Evolutionary conservation across 202 grass and related monocot genomes (phyloP).

Genomic region (Miscanthus sacchariflorus): DNA sequence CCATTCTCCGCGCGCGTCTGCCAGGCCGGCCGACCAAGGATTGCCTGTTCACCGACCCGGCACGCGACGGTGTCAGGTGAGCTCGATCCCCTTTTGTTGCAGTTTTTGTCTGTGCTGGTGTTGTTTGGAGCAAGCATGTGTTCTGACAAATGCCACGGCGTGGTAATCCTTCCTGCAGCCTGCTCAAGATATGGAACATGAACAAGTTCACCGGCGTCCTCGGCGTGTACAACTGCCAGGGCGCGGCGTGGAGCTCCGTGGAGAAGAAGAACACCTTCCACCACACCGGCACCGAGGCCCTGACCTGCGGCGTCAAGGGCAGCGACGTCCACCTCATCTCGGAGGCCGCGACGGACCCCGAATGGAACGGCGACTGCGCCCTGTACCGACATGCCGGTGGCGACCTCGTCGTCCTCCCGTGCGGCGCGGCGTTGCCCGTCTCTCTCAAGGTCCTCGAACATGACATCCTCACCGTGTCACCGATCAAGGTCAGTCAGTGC

Average conservation of each 20-base stretch:
- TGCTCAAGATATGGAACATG: constrained; percentile 99
- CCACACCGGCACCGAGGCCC: constrained; percentile 52
- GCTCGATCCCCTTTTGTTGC: neutral
- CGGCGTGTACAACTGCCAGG: constrained; percentile 97
- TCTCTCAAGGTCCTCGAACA: constrained; percentile 88
- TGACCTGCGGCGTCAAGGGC: constrained; percentile 58
- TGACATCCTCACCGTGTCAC: constrained; percentile 73
- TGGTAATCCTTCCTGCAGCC: constrained; percentile 43
- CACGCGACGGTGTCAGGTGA: constrained; percentile 82
- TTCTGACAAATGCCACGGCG: neutral
- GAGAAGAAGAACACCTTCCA: constrained; percentile 97
- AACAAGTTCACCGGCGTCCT: constrained; percentile 89
- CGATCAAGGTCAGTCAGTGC: constrained; percentile 68
- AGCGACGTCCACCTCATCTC: constrained; percentile 84
- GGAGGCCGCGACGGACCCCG: constrained; percentile 61
- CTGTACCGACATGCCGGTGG: constrained; percentile 61
- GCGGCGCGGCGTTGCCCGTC: constrained; percentile 55
- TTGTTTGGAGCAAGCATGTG: neutral
- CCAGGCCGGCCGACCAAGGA: constrained; percentile 86
- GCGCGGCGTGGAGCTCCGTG: constrained; percentile 81
- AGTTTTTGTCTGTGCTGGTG: neutral
- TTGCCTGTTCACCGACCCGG: constrained; percentile 81
- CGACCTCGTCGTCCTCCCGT: constrained; percentile 60
- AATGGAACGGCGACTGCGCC: constrained; percentile 83
- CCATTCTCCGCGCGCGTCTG: constrained; percentile 73